Base-by-base conservation (phyloP, 495 filamentous ascomycete species). In the Penicillium nucicola region DNA sequence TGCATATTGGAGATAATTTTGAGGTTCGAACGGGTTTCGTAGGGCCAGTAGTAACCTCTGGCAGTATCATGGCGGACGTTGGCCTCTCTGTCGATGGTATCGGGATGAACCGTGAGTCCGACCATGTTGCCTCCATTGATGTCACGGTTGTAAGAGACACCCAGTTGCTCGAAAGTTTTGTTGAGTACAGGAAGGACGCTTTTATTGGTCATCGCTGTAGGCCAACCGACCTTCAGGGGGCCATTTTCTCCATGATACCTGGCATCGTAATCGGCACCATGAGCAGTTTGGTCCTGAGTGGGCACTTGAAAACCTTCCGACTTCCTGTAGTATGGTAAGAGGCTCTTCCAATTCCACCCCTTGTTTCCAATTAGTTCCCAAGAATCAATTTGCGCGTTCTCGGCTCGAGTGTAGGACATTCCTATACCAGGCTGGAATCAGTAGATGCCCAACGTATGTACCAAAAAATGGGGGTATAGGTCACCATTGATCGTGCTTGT, bases 331-430 rank as follows among this genome's bases (percentile, higher is more conserved):
- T 68, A 79, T 6, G 57, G 67, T 4, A 74, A 62, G 39, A 79
- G 46, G 22, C 71, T 69, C 5, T 67, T 56, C 52, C 65, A 80
- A 2, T 52, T 61, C 64, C 79, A 83, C 37, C 66, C 64, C 4
- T 58, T 25, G 42, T 80, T 71, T 1, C 71, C 77, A 4, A 68
- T 20, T 6, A 70, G 58, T 19, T 69, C 75, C 77, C 78, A 81
- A 14, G 58, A 52, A 45, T 78, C 55, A 42, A 75, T 72, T 17
- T 75, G 65, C 12, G 58, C 55, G 11, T 40, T 34, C 17, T 42
- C 44, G 2, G 37, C 42, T 5, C 65, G 58, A 25, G 66, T 62
- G 32, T 74, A 76, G 6, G 71, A 70, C 65, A 75, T 72, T 28
- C 23, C 23, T 28, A 42, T 30, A 1, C 6, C 3, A 48, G 17